Conservation (phyloP, 495 filamentous ascomycete genomes). For the Parmelia sp. region DNA sequence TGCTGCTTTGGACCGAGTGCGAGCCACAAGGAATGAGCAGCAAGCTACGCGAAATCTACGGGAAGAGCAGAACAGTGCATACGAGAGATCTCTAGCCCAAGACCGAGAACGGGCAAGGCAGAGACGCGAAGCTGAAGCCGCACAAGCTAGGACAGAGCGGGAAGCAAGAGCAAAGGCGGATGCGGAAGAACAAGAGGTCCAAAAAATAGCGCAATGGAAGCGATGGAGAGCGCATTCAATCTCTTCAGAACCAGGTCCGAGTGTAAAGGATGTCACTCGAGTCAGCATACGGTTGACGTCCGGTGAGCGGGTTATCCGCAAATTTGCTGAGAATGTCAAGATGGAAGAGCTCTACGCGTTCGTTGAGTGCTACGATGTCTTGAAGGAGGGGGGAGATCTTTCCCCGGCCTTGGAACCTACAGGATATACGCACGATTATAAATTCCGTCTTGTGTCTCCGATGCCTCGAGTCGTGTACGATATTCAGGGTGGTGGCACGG, state of each 20-base stretch:
- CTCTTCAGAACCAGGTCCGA: constrained; percentile 57
- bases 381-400: constrained; percentile 37
- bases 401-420: constrained; percentile 46
- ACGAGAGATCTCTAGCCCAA: constrained; percentile 80
- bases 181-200: constrained; percentile 51
- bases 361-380: constrained; percentile 79
- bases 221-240: constrained; percentile 69
- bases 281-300: constrained; percentile 72
- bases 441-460: constrained; percentile 72
- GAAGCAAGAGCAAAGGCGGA: constrained; percentile 58
- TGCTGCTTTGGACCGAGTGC: constrained; percentile 59
- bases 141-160: constrained; percentile 53
- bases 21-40: constrained; percentile 65
- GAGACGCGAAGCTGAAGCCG: constrained; percentile 66
- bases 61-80: constrained; percentile 81
- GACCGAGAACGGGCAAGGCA: constrained; percentile 77
- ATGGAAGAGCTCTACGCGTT: constrained; percentile 94
- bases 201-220: constrained; percentile 65
- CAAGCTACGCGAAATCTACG: constrained; percentile 70
- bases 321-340: constrained; percentile 55
- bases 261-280: constrained; percentile 63
- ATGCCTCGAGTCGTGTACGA: constrained; percentile 77
- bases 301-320: constrained; percentile 66
- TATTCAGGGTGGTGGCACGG: constrained; percentile 53
- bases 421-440: constrained; percentile 69